A percentile compares a stretch with the other conserved stretches of the same genome.
Conservation (phyloP, 2,329 filamentous ascomycete species). For the Aureobasidium namibiae region DNA sequence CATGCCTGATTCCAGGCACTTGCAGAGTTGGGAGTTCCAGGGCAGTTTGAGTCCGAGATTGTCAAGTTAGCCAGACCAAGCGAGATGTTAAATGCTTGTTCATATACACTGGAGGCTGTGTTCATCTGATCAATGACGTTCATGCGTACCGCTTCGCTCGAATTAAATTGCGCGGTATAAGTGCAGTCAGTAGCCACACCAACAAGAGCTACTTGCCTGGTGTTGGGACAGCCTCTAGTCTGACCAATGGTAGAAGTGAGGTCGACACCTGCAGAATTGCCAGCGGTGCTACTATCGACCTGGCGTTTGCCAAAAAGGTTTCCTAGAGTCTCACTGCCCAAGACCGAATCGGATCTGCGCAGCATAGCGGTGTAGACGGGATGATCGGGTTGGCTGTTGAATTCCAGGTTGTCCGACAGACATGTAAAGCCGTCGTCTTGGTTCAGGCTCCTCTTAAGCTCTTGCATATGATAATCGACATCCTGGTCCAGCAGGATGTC, state of each 20-base stretch:
- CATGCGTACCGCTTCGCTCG: conserved; percentile 52
- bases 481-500: conserved; percentile 51
- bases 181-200: conserved; percentile 91
- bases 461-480: conserved; percentile 39
- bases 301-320: conserved; percentile 62
- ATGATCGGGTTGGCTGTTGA: conserved; percentile 69
- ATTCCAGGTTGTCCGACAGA: conserved; percentile 64
- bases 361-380: conserved; percentile 51
- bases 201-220: conserved; percentile 84
- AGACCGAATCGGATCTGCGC: conserved; percentile 44
- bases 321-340: conserved; percentile 54
- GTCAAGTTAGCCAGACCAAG: conserved; percentile 82
- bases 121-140: conserved; percentile 83
- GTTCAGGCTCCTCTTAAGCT: conserved; percentile 52
- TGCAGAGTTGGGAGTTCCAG: conserved; percentile 55
- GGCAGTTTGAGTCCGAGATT: conserved; percentile 67
- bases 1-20: conserved; percentile 83
- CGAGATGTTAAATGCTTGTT: conserved; percentile 88
- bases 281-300: conserved; percentile 59
- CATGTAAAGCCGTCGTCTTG: conserved; percentile 42
- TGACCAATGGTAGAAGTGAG: conserved; percentile 70
- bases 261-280: conserved; percentile 74
- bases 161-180: conserved; percentile 67
- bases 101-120: conserved; percentile 77
- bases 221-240: conserved; percentile 74